These are phyloP conservation scores for Diaporthe velutina DNA, from an alignment of 2,329 filamentous ascomycete species.

Conservation along the genomic window DNA sequence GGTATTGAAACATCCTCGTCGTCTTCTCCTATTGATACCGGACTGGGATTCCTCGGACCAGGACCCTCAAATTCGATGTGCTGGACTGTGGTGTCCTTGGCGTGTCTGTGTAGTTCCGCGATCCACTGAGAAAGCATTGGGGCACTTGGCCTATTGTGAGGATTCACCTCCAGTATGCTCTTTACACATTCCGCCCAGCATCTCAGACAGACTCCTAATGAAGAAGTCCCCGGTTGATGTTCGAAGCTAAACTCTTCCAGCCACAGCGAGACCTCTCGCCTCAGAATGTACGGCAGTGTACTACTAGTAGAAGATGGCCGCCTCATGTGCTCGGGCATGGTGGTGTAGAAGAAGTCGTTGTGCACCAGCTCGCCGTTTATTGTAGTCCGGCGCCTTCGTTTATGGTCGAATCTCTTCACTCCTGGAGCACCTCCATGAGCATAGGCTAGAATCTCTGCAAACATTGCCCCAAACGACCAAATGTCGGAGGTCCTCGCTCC, in stretches of 20 bases:
- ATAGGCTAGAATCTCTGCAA: slow-evolving; percentile 37
- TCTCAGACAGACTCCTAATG: slow-evolving; percentile 1
- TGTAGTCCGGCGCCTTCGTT: not conserved
- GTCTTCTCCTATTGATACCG: not conserved
- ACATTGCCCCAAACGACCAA: slow-evolving; percentile 38
- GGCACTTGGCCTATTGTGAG: slow-evolving; percentile 14
- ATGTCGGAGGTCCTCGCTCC: slow-evolving; percentile 21
- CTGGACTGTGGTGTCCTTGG: not conserved
- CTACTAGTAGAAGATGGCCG: not conserved
- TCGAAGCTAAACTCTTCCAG: slow-evolving; percentile 1
- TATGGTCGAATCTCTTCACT: slow-evolving; percentile 15
- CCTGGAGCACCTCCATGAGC: not conserved
- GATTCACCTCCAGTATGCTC: slow-evolving; percentile 25
- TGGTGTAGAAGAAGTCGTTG: slow-evolving; percentile 35
- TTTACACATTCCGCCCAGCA: slow-evolving; percentile 34
- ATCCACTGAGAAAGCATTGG: slow-evolving; percentile 21
- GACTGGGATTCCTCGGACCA: not conserved
- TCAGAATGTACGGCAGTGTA: not conserved
- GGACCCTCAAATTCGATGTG: not conserved
- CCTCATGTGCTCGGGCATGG: not conserved
- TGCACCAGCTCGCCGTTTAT: not conserved
- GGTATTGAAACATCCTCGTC: not conserved
- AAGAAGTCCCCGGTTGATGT: not conserved
- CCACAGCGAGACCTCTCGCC: slow-evolving; percentile 12
- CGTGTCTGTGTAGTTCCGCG: not conserved